phyloP scores from a whole-genome alignment of 441 rosid species.

The Aleurites moluccanus region DNA sequence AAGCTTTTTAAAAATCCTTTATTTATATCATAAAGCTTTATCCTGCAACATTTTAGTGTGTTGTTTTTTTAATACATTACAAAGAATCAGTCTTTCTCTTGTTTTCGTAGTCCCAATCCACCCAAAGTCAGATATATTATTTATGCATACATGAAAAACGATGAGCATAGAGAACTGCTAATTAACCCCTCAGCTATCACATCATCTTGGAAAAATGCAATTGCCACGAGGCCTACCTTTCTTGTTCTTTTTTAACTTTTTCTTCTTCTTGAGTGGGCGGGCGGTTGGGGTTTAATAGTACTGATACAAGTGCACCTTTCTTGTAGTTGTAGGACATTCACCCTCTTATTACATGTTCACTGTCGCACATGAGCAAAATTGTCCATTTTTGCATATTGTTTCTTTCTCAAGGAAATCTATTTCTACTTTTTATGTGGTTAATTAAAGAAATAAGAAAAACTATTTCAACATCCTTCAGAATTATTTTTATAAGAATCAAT shows the following conservation, averaged over 20 bases:
- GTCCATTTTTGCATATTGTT: background rate
- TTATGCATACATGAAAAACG: background rate
- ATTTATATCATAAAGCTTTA: background rate
- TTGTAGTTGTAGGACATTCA: no score
- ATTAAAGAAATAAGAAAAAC: background rate
- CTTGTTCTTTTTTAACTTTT: background rate
- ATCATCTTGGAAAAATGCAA: background rate
- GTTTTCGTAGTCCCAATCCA: background rate
- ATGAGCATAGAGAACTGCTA: no score
- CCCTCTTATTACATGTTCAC: no score
- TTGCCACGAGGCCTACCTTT: background rate
- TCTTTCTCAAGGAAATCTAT: background rate
- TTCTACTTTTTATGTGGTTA: background rate
- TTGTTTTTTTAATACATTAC: background rate
- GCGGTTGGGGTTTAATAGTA: no score
- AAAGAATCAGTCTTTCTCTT: background rate
- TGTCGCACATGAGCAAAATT: background rate
- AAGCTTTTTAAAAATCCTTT: slow-evolving; percentile 1
- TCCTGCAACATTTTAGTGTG: no score
- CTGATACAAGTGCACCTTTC: no score
- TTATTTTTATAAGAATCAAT: background rate
- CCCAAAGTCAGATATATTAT: background rate
- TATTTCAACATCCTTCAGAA: background rate
- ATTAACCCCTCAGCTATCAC: background rate
- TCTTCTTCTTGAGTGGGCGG: no score